Evolutionary conservation across 768 basidiomycete species (phyloP).

Genomic region (Mycena indigotica): DNA sequence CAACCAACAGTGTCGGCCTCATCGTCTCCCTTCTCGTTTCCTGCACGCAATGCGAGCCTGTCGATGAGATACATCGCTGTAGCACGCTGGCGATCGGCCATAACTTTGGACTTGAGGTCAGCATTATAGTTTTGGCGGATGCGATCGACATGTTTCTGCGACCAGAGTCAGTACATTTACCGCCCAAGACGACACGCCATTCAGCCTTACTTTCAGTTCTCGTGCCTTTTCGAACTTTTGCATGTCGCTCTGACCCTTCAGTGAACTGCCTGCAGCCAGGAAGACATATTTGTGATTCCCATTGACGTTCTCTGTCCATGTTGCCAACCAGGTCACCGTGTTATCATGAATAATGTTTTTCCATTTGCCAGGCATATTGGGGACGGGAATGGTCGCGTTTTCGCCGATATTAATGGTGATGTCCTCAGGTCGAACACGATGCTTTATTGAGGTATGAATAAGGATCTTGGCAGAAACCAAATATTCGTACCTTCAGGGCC

Average conservation of each 20-base stretch:
- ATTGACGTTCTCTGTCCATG: constrained; percentile 99
- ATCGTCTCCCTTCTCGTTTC: constrained; percentile 99
- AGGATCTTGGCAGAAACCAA: constrained; percentile 5
- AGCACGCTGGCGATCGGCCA: constrained; percentile 95
- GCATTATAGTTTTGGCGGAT: constrained; percentile 87
- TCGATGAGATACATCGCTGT: constrained; percentile 99
- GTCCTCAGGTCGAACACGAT: constrained; percentile 90
- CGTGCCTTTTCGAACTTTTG: constrained; percentile 97
- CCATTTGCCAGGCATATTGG: constrained; percentile 93
- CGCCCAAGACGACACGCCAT: background rate
- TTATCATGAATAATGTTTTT: constrained; percentile 86
- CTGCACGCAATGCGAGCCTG: constrained; percentile 93
- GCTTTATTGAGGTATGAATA: constrained; percentile 42
- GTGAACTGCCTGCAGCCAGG: constrained; percentile 92
- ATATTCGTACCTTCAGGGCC: constrained; percentile 73
- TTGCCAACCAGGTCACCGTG: constrained; percentile 98
- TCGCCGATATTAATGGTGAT: constrained; percentile 94
- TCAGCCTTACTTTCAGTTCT: constrained; percentile 77
- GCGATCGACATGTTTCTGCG: constrained; percentile 83
- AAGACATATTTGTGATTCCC: constrained; percentile 97
- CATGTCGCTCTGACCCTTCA: constrained; percentile 99
- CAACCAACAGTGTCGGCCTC: constrained; percentile 99
- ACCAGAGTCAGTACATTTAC: constrained; percentile 3
- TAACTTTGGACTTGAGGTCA: constrained; percentile 87
- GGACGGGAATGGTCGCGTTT: constrained; percentile 71